These are phyloP conservation scores for Aspergillus tamarii DNA, from an alignment of 2,329 filamentous ascomycete genomes.

Conservation along the genomic window DNA sequence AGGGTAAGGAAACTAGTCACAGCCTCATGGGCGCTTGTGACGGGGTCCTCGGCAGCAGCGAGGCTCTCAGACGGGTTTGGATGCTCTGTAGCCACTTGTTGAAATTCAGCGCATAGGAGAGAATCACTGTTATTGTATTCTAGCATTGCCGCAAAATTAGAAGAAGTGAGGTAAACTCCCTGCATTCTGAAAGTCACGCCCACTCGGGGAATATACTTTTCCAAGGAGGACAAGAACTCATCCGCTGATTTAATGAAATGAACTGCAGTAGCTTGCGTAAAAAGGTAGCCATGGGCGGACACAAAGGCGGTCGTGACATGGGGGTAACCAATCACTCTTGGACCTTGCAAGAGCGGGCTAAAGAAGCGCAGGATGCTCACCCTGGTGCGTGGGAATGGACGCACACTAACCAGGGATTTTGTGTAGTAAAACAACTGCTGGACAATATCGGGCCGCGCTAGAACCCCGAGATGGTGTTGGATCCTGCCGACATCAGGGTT, in stretches of 20 bases:
- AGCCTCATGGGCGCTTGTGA: slow-evolving; percentile 14
- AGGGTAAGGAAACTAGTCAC: slow-evolving; percentile 19
- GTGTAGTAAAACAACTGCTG: slow-evolving; percentile 64
- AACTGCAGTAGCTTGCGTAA: slow-evolving; percentile 37
- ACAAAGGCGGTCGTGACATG: slow-evolving; percentile 55
- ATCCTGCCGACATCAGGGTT: slow-evolving; percentile 75
- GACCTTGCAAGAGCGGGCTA: slow-evolving; percentile 51
- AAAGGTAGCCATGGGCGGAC: slow-evolving; percentile 57
- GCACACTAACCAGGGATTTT: slow-evolving; percentile 59
- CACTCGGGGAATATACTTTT: slow-evolving; percentile 51
- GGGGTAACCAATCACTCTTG: slow-evolving; percentile 34
- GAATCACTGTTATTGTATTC: slow-evolving; percentile 54
- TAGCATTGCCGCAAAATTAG: slow-evolving; percentile 59
- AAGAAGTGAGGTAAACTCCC: slow-evolving; percentile 58
- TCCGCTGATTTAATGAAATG: slow-evolving; percentile 43
- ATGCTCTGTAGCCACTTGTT: slow-evolving; percentile 19
- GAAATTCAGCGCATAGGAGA: slow-evolving; percentile 32
- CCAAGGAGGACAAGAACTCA: slow-evolving; percentile 50
- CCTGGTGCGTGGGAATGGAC: slow-evolving; percentile 59
- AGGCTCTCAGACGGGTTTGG: slow-evolving; percentile 16
- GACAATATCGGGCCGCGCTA: slow-evolving; percentile 60
- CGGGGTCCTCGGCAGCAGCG: slow-evolving; percentile 24
- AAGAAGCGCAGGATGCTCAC: slow-evolving; percentile 62
- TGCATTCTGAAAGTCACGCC: slow-evolving; percentile 56
- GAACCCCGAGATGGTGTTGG: slow-evolving; percentile 81